Evolutionary conservation across 164 flowering plant species (phyloP).

Genomic region (Amborella trichopoda): DNA sequence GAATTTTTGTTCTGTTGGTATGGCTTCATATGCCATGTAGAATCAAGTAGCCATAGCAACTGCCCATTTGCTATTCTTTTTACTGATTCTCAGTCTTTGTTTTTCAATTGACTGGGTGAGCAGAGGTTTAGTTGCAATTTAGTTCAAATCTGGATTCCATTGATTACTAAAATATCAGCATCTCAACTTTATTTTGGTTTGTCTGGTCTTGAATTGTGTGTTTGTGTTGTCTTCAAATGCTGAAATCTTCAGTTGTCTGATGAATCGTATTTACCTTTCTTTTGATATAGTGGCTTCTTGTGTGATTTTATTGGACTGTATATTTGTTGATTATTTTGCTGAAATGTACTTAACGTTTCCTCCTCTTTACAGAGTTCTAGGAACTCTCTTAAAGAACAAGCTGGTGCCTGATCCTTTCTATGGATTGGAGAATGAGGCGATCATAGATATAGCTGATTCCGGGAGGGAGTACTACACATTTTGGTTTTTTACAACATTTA

Average conservation of each 20-base stretch:
- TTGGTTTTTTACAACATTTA: slow-evolving; percentile 88
- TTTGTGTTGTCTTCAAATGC: neutral
- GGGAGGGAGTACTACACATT: slow-evolving; percentile 94
- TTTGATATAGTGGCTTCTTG: neutral
- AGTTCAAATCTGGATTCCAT: too few relatives aligned
- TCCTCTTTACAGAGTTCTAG: slow-evolving; percentile 89
- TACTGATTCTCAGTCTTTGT: too few relatives aligned
- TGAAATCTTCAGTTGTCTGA: neutral
- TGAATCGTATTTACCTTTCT: neutral
- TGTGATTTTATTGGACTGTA: slow-evolving; percentile 3
- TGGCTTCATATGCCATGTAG: too few relatives aligned
- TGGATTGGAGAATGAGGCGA: slow-evolving; percentile 74
- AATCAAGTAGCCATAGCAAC: too few relatives aligned
- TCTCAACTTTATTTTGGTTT: neutral
- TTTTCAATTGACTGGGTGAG: too few relatives aligned
- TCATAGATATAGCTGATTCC: slow-evolving; percentile 86
- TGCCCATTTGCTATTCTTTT: too few relatives aligned
- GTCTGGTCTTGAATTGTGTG: neutral
- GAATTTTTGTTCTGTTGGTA: too few relatives aligned
- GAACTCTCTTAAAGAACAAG: slow-evolving; percentile 75
- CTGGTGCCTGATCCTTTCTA: slow-evolving; percentile 90
- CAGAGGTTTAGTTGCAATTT: too few relatives aligned
- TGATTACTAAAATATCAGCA: too few relatives aligned
- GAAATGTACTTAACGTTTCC: too few relatives aligned
- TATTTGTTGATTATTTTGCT: slow-evolving; percentile 11